Evolutionary conservation across 2,329 filamentous ascomycete genomes (phyloP).

Genomic region (Dactylellina leptospora): DNA sequence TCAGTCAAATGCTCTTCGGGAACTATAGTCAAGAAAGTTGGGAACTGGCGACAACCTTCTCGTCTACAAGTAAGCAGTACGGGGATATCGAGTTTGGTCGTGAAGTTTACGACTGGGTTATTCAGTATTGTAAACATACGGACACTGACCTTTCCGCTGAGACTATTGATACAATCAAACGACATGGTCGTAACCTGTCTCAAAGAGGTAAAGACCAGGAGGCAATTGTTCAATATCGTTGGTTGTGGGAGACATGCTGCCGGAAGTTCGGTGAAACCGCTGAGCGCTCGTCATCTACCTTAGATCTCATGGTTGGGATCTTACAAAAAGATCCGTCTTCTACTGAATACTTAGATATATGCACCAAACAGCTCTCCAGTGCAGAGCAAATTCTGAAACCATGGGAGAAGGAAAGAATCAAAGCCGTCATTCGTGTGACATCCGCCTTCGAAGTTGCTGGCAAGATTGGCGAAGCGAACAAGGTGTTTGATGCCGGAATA

Average conservation of each 20-base stretch:
- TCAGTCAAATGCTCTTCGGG: constrained; percentile 33
- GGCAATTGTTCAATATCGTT: constrained; percentile 35
- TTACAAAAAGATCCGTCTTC: constrained; percentile 25
- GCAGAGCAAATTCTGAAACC: constrained; percentile 16
- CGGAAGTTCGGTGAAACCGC: constrained; percentile 25
- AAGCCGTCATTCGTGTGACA: constrained; percentile 18
- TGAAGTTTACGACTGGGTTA: constrained; percentile 43
- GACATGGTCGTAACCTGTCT: constrained; percentile 12
- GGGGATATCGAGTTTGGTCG: constrained; percentile 22
- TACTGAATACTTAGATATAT: constrained; percentile 39
- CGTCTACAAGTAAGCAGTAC: constrained; percentile 14
- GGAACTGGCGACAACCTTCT: constrained; percentile 18
- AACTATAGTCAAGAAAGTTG: constrained; percentile 13
- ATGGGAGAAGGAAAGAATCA: constrained; percentile 30
- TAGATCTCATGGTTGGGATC: constrained; percentile 36
- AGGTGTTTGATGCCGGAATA: constrained; percentile 17
- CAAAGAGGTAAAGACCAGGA: constrained; percentile 22
- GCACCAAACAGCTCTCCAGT: constrained; percentile 10
- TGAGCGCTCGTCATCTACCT: constrained; percentile 12
- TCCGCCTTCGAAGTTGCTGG: constrained; percentile 7
- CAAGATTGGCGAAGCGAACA: background rate
- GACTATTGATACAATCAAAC: constrained; percentile 26
- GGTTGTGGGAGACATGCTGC: constrained; percentile 31
- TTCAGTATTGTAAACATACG: constrained; percentile 3
- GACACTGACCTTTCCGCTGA: background rate